A percentile compares a stretch with the other conserved stretches of the same genome.
phyloP scores from a whole-genome alignment of 371 early-diverging fungal species.

The Syncephalastrum racemosum region DNA sequence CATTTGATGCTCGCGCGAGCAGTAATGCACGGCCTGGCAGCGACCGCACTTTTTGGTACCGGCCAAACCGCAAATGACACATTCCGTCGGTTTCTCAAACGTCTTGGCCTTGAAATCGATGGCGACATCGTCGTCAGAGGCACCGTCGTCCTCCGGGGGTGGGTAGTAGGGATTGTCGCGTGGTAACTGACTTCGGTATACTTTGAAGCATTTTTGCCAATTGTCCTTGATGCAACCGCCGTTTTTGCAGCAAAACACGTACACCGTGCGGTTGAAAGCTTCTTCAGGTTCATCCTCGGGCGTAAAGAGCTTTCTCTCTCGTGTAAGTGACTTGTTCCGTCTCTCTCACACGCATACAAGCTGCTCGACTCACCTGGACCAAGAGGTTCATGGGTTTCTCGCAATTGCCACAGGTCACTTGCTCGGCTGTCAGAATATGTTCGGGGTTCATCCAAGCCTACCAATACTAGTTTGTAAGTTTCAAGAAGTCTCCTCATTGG shows the following conservation, averaged over 20 bases:
- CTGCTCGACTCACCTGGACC: slow-evolving; percentile 66
- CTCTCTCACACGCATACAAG: background rate
- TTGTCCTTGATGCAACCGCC: slow-evolving; percentile 75
- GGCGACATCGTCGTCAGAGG: slow-evolving; percentile 17
- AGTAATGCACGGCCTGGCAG: slow-evolving; percentile 76
- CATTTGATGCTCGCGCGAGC: slow-evolving; percentile 84
- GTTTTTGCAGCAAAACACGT: slow-evolving; percentile 88
- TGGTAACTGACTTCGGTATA: slow-evolving; percentile 84
- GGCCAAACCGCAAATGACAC: slow-evolving; percentile 72
- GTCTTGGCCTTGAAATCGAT: slow-evolving; percentile 28
- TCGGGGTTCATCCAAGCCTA: slow-evolving; percentile 88
- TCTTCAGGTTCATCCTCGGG: slow-evolving; percentile 87
- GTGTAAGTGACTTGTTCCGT: background rate
- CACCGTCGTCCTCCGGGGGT: slow-evolving; percentile 42
- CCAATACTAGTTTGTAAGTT: background rate
- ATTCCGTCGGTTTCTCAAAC: slow-evolving; percentile 36
- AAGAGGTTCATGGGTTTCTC: slow-evolving; percentile 77
- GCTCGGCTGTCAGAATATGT: slow-evolving; percentile 58
- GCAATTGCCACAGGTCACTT: slow-evolving; percentile 80
- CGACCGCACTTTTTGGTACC: slow-evolving; percentile 79
- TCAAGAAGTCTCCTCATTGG: background rate
- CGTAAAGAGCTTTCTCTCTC: slow-evolving; percentile 74
- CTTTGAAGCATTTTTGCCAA: slow-evolving; percentile 74
- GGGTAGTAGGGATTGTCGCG: slow-evolving; percentile 75
- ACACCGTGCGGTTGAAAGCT: slow-evolving; percentile 89